Evolutionary conservation across 2,329 filamentous ascomycete species (phyloP).

Genomic region (Claviceps sp.): DNA sequence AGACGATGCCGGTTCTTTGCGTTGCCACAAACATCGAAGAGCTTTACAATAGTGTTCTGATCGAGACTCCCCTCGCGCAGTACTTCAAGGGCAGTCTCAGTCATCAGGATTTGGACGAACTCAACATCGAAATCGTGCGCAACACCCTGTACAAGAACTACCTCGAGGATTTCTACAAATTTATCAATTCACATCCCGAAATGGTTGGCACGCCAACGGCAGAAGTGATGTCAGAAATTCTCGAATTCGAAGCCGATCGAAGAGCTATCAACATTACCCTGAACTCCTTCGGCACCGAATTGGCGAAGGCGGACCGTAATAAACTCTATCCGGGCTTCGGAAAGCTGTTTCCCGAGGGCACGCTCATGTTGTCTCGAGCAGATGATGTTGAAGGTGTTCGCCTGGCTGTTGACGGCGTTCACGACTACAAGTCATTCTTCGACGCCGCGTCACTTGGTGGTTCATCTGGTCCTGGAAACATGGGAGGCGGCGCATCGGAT

Average conservation of each 20-base stretch:
- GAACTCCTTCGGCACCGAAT: conserved; percentile 95
- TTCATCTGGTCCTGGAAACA: conserved; percentile 63
- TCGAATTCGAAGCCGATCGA: conserved; percentile 93
- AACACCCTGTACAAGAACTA: conserved; percentile 99
- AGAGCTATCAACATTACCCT: conserved; percentile 98
- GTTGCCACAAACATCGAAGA: conserved; percentile 98
- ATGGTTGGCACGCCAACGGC: conserved; percentile 79
- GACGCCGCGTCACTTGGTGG: conserved; percentile 74
- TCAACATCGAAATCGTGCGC: conserved; percentile 98
- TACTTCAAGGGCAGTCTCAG: conserved; percentile 97
- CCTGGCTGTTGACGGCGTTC: conserved; percentile 81
- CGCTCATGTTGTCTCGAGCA: conserved; percentile 83
- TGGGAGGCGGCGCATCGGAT: conserved; percentile 66
- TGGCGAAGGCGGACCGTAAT: conserved; percentile 84
- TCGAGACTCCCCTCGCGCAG: conserved; percentile 87
- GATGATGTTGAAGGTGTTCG: conserved; percentile 91
- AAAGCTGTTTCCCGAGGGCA: conserved; percentile 84
- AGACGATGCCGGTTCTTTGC: conserved; percentile 95
- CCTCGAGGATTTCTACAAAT: conserved; percentile 90
- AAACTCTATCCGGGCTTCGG: conserved; percentile 94
- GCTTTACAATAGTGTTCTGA: conserved; percentile 92
- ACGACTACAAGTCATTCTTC: conserved; percentile 92
- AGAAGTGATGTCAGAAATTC: conserved; percentile 88
- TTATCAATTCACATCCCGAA: conserved; percentile 80
- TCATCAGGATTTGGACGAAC: conserved; percentile 92